Evolutionary conservation across 345 rosid genomes (phyloP).

Genomic region (Clarkia xantiana): DNA sequence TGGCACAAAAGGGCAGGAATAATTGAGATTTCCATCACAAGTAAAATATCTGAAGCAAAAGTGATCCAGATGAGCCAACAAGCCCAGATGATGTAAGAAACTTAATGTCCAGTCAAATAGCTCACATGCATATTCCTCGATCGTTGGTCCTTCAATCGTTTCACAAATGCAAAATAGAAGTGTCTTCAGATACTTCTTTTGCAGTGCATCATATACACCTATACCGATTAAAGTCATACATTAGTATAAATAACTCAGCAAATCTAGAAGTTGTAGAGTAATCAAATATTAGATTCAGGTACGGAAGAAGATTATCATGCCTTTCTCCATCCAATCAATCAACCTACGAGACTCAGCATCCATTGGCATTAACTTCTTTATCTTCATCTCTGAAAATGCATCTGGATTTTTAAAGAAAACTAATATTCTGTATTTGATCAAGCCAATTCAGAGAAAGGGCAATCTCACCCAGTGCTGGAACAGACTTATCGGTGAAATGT

Average conservation of each 20-base stretch:
- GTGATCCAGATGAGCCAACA: no score
- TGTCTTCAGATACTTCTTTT: slow-evolving; percentile 78
- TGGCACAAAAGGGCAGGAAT: slow-evolving; percentile 21
- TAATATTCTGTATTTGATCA: not conserved
- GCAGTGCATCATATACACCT: slow-evolving; percentile 92
- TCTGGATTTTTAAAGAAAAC: slow-evolving; percentile 2
- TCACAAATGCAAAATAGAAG: slow-evolving; percentile 83
- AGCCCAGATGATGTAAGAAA: no score
- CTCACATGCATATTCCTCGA: slow-evolving; percentile 85
- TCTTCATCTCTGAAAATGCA: slow-evolving; percentile 61
- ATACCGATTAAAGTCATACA: not conserved
- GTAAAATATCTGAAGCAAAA: no score
- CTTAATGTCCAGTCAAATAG: not conserved
- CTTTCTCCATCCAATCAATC: slow-evolving; percentile 99
- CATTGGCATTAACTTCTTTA: slow-evolving; percentile 94
- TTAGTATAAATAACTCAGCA: not conserved
- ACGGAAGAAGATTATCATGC: slow-evolving; percentile 14
- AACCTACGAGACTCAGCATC: slow-evolving; percentile 88
- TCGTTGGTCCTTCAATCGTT: slow-evolving; percentile 63
- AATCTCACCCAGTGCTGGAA: slow-evolving; percentile 77
- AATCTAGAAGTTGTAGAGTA: no score
- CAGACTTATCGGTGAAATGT: slow-evolving; percentile 83
- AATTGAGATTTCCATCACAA: not conserved
- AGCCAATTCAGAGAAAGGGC: not conserved
- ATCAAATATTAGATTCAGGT: no score